These are phyloP conservation scores for Sequoiadendron giganteum DNA, from an alignment of 75 land plant species.

Conservation along the genomic window DNA sequence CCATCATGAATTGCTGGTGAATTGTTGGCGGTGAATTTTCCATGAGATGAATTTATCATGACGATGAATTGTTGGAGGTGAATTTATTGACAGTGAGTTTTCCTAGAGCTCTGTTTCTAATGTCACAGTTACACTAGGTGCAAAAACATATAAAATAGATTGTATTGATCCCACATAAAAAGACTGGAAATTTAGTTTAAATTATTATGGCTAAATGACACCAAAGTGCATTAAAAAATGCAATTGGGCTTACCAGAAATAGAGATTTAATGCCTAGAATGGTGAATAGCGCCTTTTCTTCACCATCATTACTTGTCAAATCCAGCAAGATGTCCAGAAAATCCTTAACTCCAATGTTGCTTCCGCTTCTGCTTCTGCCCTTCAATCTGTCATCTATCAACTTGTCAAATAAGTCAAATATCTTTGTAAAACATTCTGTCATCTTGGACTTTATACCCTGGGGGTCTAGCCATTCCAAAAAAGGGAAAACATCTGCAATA, in stretches of 20 bases:
- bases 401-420: constrained; percentile 20
- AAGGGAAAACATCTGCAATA: constrained; percentile 39
- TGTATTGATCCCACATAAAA: not conserved
- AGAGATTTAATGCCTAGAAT: constrained; percentile 1
- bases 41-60: too few species aligned
- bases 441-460: constrained; percentile 36
- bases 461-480: constrained; percentile 33
- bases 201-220: not conserved
- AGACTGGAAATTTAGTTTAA: not conserved
- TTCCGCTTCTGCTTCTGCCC: not conserved
- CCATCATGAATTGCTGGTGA: too few species aligned
- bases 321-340: constrained; percentile 44
- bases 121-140: not conserved
- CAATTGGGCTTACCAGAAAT: not conserved
- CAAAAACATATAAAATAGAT: not conserved
- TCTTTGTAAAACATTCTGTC: constrained; percentile 11
- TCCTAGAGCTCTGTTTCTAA: too few species aligned
- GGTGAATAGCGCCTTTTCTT: too few species aligned
- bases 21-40: too few species aligned
- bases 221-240: not conserved
- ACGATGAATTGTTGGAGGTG: too few species aligned
- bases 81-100: too few species aligned
- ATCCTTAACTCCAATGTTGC: constrained; percentile 21
- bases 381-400: constrained; percentile 25
- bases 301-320: not conserved